Percentiles rank a stretch among this genome's conserved stretches.
These are phyloP conservation scores for Melampsora larici-populina DNA, from an alignment of 1,284 basidiomycete species.

Conservation along the genomic window DNA sequence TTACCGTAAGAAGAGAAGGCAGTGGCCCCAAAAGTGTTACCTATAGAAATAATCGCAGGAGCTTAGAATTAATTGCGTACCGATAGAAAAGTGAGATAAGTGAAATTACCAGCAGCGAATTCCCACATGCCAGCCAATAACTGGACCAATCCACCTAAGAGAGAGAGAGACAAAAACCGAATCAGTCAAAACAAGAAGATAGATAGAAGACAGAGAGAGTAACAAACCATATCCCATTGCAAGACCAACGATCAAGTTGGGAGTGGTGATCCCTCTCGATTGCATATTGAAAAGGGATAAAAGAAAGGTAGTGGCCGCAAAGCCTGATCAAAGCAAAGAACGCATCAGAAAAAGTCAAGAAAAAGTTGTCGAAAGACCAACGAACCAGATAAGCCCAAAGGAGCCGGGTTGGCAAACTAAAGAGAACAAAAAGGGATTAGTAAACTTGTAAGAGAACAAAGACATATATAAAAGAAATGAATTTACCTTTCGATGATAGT, in stretches of 20 bases:
- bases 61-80: not conserved
- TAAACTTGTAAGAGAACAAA: too few relatives aligned
- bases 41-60: constrained; percentile 62
- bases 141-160: constrained; percentile 70
- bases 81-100: not conserved
- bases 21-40: constrained; percentile 63
- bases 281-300: constrained; percentile 57
- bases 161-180: constrained; percentile 23
- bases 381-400: not conserved
- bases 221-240: constrained; percentile 62
- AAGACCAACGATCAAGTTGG: constrained; percentile 78
- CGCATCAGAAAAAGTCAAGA: not conserved
- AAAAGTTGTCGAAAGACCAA: not conserved
- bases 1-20: constrained; percentile 55
- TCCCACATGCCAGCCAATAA: constrained; percentile 61
- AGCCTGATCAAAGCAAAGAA: constrained; percentile 52
- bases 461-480: too few relatives aligned
- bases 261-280: constrained; percentile 55
- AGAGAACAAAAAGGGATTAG: not conserved
- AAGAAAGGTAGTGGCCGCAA: constrained; percentile 60
- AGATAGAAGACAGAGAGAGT: not conserved
- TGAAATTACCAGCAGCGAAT: constrained; percentile 42
- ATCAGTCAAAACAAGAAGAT: not conserved
- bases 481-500: too few relatives aligned
- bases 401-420: constrained; percentile 13